A percentile compares a stretch with the other conserved stretches of the same genome.
These are phyloP conservation scores for Meira nashicola DNA, from an alignment of 1,284 basidiomycete genomes.

Conservation along the genomic window DNA sequence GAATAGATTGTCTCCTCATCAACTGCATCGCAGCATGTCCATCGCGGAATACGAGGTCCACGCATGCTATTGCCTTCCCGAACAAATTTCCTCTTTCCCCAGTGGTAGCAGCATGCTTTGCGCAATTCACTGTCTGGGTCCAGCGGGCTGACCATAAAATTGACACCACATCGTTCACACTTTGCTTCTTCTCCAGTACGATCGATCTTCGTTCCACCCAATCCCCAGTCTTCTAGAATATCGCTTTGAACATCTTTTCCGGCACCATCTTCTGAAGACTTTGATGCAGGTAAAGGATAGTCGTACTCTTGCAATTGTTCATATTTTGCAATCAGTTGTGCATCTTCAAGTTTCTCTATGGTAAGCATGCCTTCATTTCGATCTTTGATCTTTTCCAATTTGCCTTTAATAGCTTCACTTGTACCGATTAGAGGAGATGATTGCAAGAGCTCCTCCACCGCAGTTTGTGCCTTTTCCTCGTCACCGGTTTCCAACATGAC, in stretches of 20 bases:
- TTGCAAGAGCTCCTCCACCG: not conserved
- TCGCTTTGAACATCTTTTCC: not conserved
- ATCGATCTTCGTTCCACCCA: slow-evolving; percentile 27
- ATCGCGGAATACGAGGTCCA: slow-evolving; percentile 20
- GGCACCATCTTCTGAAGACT: not conserved
- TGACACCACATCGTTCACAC: slow-evolving; percentile 38
- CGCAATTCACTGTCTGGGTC: slow-evolving; percentile 24
- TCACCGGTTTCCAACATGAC: not conserved
- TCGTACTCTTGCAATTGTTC: not conserved
- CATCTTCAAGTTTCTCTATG: not conserved
- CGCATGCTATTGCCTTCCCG: not conserved
- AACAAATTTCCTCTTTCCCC: slow-evolving; percentile 27
- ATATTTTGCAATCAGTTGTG: not conserved
- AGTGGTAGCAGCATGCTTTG: slow-evolving; percentile 42
- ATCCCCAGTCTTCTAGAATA: slow-evolving; percentile 25
- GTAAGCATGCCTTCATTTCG: not conserved
- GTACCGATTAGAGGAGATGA: slow-evolving; percentile 9
- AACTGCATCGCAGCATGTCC: slow-evolving; percentile 42
- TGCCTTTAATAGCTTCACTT: slow-evolving; percentile 64
- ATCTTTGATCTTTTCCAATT: not conserved
- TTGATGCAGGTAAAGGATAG: not conserved
- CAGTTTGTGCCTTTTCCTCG: not conserved
- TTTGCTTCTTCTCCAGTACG: slow-evolving; percentile 30
- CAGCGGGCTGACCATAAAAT: slow-evolving; percentile 24
- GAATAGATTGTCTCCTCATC: slow-evolving; percentile 18